Evolutionary conservation across 2,329 filamentous ascomycete genomes (phyloP).

Genomic region (Fusarium sororula): DNA sequence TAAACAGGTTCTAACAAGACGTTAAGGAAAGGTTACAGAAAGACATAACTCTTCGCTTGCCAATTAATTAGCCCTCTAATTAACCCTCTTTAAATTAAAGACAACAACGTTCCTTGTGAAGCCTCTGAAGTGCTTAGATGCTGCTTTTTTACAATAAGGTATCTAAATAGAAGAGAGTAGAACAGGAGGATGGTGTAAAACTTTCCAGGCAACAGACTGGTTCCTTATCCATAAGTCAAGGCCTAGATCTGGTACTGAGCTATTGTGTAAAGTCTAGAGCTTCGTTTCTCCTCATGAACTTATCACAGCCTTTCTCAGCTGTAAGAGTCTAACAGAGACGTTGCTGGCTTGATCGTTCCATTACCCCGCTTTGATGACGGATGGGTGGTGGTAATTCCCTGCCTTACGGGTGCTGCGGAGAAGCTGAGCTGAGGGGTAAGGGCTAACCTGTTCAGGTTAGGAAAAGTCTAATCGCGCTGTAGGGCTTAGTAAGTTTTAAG

Average conservation of each 20-base stretch:
- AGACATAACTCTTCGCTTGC: rapidly evolving
- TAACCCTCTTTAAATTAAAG: rapidly evolving
- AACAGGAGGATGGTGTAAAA: rapidly evolving
- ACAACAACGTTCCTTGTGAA: rapidly evolving
- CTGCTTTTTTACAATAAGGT: rapidly evolving
- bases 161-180: rapidly evolving
- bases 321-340: rapidly evolving
- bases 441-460: not conserved
- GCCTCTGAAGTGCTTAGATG: rapidly evolving
- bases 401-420: not conserved
- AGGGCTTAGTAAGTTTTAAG: not conserved
- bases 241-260: rapidly evolving
- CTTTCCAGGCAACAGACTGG: not conserved
- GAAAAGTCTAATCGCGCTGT: rapidly evolving
- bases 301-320: not conserved
- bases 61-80: too few species aligned
- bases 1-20: rapidly evolving
- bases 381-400: rapidly evolving
- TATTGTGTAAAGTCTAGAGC: rapidly evolving
- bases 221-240: rapidly evolving
- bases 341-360: rapidly evolving
- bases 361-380: rapidly evolving
- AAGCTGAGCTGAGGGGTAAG: not conserved
- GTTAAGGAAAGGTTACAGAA: rapidly evolving
- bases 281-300: rapidly evolving